Evolutionary conservation across 78 protist genomes (phyloP).

Genomic region (Chrysochromulina parva): DNA sequence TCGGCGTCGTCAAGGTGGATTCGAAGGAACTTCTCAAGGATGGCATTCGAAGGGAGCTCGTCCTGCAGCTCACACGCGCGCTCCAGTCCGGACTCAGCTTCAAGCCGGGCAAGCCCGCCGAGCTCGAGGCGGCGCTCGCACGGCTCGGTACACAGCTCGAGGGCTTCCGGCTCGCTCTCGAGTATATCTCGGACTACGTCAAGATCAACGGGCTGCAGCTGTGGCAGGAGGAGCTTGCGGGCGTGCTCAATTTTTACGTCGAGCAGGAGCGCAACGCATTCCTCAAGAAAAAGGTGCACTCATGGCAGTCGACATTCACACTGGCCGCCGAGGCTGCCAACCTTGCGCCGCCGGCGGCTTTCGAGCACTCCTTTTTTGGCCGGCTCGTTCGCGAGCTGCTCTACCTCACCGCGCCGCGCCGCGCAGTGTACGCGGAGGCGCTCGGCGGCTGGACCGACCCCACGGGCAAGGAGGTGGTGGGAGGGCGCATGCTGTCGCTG

Average conservation of each 20-base stretch:
- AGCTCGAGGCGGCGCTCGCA: constrained; percentile 43
- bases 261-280: constrained; percentile 64
- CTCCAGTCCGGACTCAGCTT: constrained; percentile 71
- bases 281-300: no score
- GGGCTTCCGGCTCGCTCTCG: constrained; percentile 81
- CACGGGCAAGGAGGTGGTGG: no score
- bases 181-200: constrained; percentile 84
- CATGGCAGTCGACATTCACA: no score
- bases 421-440: no score
- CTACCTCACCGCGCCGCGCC: no score
- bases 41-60: constrained; percentile 94
- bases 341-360: no score
- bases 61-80: constrained; percentile 66
- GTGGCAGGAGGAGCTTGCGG: constrained; percentile 93
- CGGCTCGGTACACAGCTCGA: constrained; percentile 54
- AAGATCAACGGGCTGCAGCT: constrained; percentile 83
- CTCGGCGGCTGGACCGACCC: no score
- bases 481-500: no score
- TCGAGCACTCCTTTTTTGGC: no score
- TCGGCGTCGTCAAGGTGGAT: constrained; percentile 83
- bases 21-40: constrained; percentile 78
- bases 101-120: constrained; percentile 36
- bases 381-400: no score
- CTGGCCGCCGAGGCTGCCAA: no score
- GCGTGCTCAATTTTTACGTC: constrained; percentile 89